A percentile compares a stretch with the other conserved stretches of the same genome.
phyloP scores from a whole-genome alignment of 2,329 filamentous ascomycete species.

The Pseudogymnoascus sp. region DNA sequence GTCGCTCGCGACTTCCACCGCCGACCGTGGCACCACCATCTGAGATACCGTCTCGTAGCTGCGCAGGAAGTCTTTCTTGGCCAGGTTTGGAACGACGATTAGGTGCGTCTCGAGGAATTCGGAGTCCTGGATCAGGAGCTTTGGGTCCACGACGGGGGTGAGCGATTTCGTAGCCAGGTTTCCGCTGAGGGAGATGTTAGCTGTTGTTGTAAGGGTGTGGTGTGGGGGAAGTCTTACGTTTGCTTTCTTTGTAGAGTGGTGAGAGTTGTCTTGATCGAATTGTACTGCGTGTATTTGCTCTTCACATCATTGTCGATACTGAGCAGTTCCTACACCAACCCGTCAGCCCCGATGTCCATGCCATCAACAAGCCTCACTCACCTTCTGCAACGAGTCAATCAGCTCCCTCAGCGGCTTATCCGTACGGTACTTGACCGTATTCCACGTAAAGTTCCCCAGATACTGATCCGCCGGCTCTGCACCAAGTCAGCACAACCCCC shows the following conservation, averaged over 20 bases:
- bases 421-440: conserved; percentile 92
- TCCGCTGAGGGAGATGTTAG: conserved; percentile 46
- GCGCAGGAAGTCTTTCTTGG: conserved; percentile 80
- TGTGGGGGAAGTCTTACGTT: conserved; percentile 48
- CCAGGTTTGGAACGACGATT: conserved; percentile 72
- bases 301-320: conserved; percentile 96
- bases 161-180: conserved; percentile 93
- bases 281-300: conserved; percentile 90
- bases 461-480: conserved; percentile 94
- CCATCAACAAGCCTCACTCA: conserved; percentile 27
- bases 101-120: conserved; percentile 97
- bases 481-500: background rate
- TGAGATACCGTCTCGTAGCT: conserved; percentile 80
- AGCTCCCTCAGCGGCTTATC: conserved; percentile 86
- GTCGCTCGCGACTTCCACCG: conserved; percentile 70
- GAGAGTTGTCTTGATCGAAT: conserved; percentile 77
- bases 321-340: conserved; percentile 59
- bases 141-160: conserved; percentile 76
- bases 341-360: background rate
- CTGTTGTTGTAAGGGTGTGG: conserved; percentile 13
- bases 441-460: conserved; percentile 83
- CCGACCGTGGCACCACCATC: conserved; percentile 91
- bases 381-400: conserved; percentile 82
- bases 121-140: conserved; percentile 74
- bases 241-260: conserved; percentile 77